phyloP scores from a whole-genome alignment of 805 yeast genomes.

The Yamadazyma sp. region DNA sequence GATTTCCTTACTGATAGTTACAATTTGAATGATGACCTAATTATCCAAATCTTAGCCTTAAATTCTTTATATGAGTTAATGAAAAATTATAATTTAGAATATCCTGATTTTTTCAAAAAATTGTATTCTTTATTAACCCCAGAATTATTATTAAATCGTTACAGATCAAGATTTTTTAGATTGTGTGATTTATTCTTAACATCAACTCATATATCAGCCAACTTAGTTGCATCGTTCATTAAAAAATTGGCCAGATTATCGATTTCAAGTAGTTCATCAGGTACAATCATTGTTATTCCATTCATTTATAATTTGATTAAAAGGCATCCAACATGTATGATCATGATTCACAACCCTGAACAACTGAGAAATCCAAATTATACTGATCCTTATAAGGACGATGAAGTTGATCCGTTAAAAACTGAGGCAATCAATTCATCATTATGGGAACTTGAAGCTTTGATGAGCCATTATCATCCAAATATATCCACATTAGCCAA shows the following conservation, averaged over 20 bases:
- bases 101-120: constrained; percentile 84
- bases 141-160: constrained; percentile 68
- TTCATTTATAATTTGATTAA: constrained; percentile 85
- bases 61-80: constrained; percentile 87
- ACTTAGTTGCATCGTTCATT: constrained; percentile 84
- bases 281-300: constrained; percentile 84
- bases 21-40: constrained; percentile 41
- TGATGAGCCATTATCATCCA: constrained; percentile 87
- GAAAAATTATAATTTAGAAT: constrained; percentile 78
- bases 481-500: constrained; percentile 90
- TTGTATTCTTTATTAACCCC: constrained; percentile 79
- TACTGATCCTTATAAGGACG: constrained; percentile 63
- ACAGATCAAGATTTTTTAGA: constrained; percentile 85
- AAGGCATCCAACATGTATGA: constrained; percentile 93
- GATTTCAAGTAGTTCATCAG: constrained; percentile 79
- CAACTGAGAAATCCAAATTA: constrained; percentile 21
- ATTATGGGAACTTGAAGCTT: constrained; percentile 84
- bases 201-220: constrained; percentile 82
- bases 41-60: constrained; percentile 72
- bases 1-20: constrained; percentile 91
- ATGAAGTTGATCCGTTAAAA: constrained; percentile 69
- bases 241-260: constrained; percentile 76
- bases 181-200: constrained; percentile 80
- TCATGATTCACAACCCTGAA: constrained; percentile 63
- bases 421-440: constrained; percentile 83